Conservation (phyloP, 1,139 yeast genomes). For the Pichia sp. region DNA sequence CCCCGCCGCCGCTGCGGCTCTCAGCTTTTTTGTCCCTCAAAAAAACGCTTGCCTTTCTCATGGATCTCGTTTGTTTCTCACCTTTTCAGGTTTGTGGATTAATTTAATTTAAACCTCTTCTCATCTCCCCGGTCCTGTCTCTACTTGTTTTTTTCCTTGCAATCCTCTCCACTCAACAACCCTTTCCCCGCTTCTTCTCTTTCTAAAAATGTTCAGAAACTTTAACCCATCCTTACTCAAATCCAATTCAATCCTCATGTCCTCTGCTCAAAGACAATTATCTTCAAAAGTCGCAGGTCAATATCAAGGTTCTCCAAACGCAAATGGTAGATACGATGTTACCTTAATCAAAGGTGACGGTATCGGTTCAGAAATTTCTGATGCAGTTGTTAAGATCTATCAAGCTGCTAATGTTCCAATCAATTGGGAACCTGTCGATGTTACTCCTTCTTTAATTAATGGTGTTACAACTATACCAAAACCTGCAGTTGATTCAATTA, state of each 20-base stretch:
- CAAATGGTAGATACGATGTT: conserved; percentile 78
- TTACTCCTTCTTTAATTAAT: conserved; percentile 84
- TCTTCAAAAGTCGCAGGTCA: conserved; percentile 46
- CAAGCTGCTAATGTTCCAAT: conserved; percentile 92
- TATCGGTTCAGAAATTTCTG: conserved; percentile 92
- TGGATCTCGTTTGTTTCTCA: background rate
- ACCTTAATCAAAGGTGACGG: conserved; percentile 99
- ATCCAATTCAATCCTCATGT: conserved; percentile 12
- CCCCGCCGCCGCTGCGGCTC: background rate
- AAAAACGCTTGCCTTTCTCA: background rate
- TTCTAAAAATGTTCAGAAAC: conserved; percentile 19
- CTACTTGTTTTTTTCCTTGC: background rate
- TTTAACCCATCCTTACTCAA: conserved; percentile 11
- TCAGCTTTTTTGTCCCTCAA: background rate
- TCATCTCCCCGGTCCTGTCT: background rate
- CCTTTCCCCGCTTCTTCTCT: background rate
- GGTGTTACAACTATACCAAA: conserved; percentile 94
- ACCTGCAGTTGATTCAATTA: conserved; percentile 86
- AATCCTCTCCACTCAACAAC: background rate
- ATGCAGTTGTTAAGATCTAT: conserved; percentile 86
- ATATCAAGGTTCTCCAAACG: conserved; percentile 50
- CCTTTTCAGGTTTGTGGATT: too few species aligned
- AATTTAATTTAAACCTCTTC: background rate
- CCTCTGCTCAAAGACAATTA: conserved; percentile 29
- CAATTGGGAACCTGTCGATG: conserved; percentile 96